phyloP scores from a whole-genome alignment of 163 green algal species.

The Scenedesmus sp. region DNA sequence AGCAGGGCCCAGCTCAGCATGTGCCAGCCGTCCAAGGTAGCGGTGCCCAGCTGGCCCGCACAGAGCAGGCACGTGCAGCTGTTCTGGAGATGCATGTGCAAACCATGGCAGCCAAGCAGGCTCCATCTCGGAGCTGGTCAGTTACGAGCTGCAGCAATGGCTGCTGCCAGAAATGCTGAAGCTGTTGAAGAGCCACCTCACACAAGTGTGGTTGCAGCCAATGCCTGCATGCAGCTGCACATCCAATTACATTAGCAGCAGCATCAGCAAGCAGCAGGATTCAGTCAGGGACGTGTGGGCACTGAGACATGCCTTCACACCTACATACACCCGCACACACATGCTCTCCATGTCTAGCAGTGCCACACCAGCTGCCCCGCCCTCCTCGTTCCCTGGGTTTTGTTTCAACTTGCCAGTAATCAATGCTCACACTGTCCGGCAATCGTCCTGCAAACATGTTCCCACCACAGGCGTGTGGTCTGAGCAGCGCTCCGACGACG shows the following conservation, averaged over 20 bases:
- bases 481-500: conserved; percentile 58
- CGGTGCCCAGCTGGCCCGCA: too few species aligned
- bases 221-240: neutral
- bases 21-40: neutral
- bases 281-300: too few species aligned
- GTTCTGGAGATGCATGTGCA: neutral
- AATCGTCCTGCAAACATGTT: neutral
- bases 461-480: conserved; percentile 58
- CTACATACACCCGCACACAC: neutral
- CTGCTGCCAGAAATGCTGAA: neutral
- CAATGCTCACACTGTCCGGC: neutral
- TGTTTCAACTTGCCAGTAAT: neutral
- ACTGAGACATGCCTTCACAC: neutral
- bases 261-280: neutral
- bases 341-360: neutral
- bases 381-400: neutral
- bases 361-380: neutral
- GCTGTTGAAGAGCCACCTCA: too few species aligned
- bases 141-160: neutral
- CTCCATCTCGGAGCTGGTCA: neutral
- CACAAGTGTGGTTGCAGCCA: too few species aligned
- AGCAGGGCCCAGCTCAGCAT: neutral
- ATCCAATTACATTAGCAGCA: neutral
- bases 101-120: neutral
- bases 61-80: too few species aligned